Conservation (phyloP, 2,329 filamentous ascomycete species). For the Colletotrichum siamense region DNA sequence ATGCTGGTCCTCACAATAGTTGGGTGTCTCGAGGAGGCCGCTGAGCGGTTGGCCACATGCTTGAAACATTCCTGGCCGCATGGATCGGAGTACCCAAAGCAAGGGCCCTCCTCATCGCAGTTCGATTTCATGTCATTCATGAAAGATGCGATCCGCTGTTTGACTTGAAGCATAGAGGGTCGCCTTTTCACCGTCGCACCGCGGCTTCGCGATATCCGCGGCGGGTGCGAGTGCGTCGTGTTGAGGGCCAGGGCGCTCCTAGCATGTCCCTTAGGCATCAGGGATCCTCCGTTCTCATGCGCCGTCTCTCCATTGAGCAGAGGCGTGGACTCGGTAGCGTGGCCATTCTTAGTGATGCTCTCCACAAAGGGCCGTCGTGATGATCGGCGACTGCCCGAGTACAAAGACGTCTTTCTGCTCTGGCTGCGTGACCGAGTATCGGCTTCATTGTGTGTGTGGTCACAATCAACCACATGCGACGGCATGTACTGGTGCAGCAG, state of each 20-base stretch:
- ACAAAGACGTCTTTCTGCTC: conserved; percentile 16
- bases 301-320: conserved; percentile 40
- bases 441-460: conserved; percentile 66
- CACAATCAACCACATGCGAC: conserved; percentile 81
- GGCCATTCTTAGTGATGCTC: conserved; percentile 18
- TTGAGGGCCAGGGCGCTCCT: conserved; percentile 29
- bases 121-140: conserved; percentile 68
- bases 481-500: conserved; percentile 77
- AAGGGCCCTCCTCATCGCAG: conserved; percentile 66
- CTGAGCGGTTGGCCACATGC: conserved; percentile 50
- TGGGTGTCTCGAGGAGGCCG: conserved; percentile 36
- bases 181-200: conserved; percentile 43
- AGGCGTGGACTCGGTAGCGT: conserved; percentile 53
- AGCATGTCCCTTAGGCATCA: conserved; percentile 30
- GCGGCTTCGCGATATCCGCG: conserved; percentile 25
- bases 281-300: conserved; percentile 30
- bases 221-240: conserved; percentile 1
- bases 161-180: conserved; percentile 60
- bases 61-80: conserved; percentile 72
- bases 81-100: conserved; percentile 69
- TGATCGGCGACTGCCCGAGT: conserved; percentile 31
- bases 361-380: conserved; percentile 28
- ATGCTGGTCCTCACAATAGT: conserved; percentile 49
- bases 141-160: conserved; percentile 66
- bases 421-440: conserved; percentile 29